A percentile compares a stretch with the other conserved stretches of the same genome.
phyloP scores from a whole-genome alignment of 148 eudicot species.

The Fagopyrum tataricum region DNA sequence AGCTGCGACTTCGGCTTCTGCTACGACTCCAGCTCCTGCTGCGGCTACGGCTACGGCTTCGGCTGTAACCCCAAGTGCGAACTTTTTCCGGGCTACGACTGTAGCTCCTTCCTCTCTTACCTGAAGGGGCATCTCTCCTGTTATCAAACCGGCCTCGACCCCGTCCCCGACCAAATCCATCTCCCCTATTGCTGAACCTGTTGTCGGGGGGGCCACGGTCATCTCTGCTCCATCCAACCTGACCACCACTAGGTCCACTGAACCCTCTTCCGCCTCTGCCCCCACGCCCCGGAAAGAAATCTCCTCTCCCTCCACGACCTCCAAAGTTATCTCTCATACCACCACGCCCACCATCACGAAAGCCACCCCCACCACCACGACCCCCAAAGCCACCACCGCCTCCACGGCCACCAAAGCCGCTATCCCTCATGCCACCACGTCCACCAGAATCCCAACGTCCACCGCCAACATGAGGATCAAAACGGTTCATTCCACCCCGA shows the following conservation, averaged over 20 bases:
- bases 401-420: conserved; percentile 44
- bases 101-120: conserved; percentile 63
- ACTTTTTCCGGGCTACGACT: conserved; percentile 85
- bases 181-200: conserved; percentile 35
- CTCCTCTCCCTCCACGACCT: conserved; percentile 47
- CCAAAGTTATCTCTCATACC: conserved; percentile 58
- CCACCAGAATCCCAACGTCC: conserved; percentile 76
- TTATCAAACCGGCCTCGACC: conserved; percentile 63
- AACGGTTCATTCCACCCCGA: conserved; percentile 53
- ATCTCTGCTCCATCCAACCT: conserved; percentile 53
- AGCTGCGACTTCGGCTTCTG: conserved; percentile 37
- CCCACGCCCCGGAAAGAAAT: conserved; percentile 33
- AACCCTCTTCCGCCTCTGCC: conserved; percentile 46
- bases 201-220: conserved; percentile 45
- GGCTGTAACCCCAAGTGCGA: conserved; percentile 61
- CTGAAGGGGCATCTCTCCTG: conserved; percentile 40
- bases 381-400: conserved; percentile 24
- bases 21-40: conserved; percentile 53
- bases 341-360: conserved; percentile 45
- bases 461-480: conserved; percentile 41
- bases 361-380: conserved; percentile 39
- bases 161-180: conserved; percentile 62
- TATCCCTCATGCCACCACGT: conserved; percentile 42
- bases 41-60: conserved; percentile 22
- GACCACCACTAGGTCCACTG: conserved; percentile 40